Evolutionary conservation across 2,329 filamentous ascomycete species (phyloP), one percentile per base, ranked within the genome.

Genomic region (Arthrobotrys musiformis): DNA sequence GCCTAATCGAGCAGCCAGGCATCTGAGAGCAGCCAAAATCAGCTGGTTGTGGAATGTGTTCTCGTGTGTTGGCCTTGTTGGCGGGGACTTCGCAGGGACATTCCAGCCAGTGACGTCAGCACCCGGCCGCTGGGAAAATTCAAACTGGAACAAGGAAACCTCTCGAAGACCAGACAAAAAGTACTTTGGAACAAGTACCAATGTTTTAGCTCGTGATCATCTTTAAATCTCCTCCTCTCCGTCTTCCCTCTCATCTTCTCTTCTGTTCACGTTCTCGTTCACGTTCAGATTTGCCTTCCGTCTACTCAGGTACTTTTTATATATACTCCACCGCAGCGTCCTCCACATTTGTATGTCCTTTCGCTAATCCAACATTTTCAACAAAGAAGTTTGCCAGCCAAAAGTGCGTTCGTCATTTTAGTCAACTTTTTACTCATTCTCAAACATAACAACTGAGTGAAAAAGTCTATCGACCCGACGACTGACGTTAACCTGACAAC

Each of bases 41-140:
- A 56, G 50, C 50, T 56, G 50, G 5, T 35, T 56, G 50, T 56
- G 50, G 50, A 56, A 56, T 56, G 28, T 56, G 50, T 42, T 26
- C 19, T 64, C 22, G 8, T 68, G 70, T 48, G 70, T 75, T 75
- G 70, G 54, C 37, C 15, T 22, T 68, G 70, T 75, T 75, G 70
- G 63, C 63, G 54, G 70, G 69, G 26, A 22, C 28, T 4, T 48
- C 19, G 30, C 50, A 30, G 62, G 28, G 30, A 54, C 62, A 37
- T 26, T 37, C 28, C 28, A 26, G 48, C 48, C 46, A 46, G 58
- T 63, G 62, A 68, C 70, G 63, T 72, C 70, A 75, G 44, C 56
- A 46, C 37, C 62, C 70, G 70, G 48, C 54, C 37, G 58, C 30
- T 19, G 15, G n/a, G 54, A 66, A 50, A 60, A 42, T 56, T 63